Evolutionary conservation across 2,329 filamentous ascomycete genomes (phyloP).

Genomic region (Xylariaceae sp.): DNA sequence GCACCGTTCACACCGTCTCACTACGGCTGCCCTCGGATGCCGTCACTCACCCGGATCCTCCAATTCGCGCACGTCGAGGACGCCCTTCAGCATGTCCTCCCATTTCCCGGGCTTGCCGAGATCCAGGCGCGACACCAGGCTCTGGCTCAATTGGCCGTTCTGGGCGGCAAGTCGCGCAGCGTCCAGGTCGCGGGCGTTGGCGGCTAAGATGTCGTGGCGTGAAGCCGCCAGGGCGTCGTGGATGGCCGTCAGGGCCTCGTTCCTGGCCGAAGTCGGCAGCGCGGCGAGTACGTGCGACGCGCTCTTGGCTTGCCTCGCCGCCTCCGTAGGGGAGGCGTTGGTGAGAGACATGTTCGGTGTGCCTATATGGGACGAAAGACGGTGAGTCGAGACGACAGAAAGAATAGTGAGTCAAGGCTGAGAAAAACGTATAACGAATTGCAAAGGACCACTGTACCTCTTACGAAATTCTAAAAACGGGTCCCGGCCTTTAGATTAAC

Average conservation of each 20-base stretch:
- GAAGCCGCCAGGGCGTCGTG: slow-evolving; percentile 65
- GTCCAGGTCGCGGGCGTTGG: slow-evolving; percentile 77
- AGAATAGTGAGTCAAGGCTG: no score
- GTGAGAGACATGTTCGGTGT: slow-evolving; percentile 70
- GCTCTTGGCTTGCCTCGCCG: slow-evolving; percentile 68
- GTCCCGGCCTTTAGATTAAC: no score
- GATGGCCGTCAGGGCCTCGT: slow-evolving; percentile 77
- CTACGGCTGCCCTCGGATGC: no score
- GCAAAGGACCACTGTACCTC: no score
- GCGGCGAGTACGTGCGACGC: slow-evolving; percentile 80
- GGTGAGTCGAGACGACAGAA: no score
- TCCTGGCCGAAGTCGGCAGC: slow-evolving; percentile 67
- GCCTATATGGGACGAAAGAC: no score
- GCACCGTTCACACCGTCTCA: no score
- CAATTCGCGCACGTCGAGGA: slow-evolving; percentile 76
- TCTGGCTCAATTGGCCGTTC: slow-evolving; percentile 68
- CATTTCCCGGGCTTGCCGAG: slow-evolving; percentile 82
- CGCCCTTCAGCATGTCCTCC: slow-evolving; percentile 95
- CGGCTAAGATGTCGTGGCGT: slow-evolving; percentile 70
- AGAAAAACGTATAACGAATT: no score
- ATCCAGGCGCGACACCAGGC: slow-evolving; percentile 82
- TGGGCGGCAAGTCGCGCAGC: slow-evolving; percentile 65
- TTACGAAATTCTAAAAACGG: no score
- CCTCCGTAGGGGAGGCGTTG: slow-evolving; percentile 69
- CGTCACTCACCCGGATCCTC: slow-evolving; percentile 66